Evolutionary conservation across 805 yeast genomes (phyloP).

Genomic region (Zygoascus bituminiphila): DNA sequence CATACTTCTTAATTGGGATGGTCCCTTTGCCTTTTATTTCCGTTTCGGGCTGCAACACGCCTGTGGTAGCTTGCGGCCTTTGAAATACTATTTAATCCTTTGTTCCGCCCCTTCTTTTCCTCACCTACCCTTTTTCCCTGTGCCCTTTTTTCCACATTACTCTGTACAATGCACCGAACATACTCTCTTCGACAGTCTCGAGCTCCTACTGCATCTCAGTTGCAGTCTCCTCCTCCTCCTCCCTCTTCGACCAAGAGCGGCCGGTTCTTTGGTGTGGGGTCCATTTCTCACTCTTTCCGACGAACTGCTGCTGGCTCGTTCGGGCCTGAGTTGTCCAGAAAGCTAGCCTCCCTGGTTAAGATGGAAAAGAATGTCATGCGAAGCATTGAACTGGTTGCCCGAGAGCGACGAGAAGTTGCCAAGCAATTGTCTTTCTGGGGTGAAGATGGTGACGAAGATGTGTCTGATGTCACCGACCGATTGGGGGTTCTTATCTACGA

Average conservation of each 20-base stretch:
- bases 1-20: background rate
- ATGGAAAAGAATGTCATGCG: conserved; percentile 95
- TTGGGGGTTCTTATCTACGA: conserved; percentile 92
- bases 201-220: conserved; percentile 96
- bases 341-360: conserved; percentile 84
- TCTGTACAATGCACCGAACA: conserved; percentile 79
- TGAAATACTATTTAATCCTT: background rate
- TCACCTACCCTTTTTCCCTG: background rate
- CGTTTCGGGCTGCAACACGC: background rate
- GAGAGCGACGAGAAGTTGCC: conserved; percentile 93
- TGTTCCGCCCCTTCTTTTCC: background rate
- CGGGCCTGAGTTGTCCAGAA: conserved; percentile 92
- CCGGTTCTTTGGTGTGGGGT: conserved; percentile 83
- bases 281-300: conserved; percentile 40
- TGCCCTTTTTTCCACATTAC: background rate
- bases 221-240: conserved; percentile 93
- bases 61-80: background rate
- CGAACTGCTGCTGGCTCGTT: conserved; percentile 82
- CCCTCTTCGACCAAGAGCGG: conserved; percentile 77
- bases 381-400: conserved; percentile 84
- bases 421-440: conserved; percentile 98
- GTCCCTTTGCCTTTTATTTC: background rate
- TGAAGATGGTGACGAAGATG: conserved; percentile 95
- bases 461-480: conserved; percentile 93
- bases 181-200: conserved; percentile 90